Evolutionary conservation across 2,329 filamentous ascomycete species (phyloP), one percentile per base, ranked within the genome.

Genomic region (Fusarium sp.): DNA sequence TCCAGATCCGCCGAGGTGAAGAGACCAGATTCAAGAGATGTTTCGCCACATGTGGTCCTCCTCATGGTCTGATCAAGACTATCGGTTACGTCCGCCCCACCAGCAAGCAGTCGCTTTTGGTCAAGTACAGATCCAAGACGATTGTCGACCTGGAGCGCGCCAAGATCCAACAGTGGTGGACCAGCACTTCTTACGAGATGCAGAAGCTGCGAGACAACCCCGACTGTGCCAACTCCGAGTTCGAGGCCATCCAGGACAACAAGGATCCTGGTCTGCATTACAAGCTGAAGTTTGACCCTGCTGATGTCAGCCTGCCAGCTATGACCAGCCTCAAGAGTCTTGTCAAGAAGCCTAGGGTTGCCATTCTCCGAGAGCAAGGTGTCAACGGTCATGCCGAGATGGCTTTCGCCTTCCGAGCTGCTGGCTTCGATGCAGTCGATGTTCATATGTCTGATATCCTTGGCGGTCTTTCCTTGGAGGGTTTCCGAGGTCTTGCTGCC

Each of bases 331-430:
- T 80, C 77, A 80, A 83, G 69, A 78, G 79, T 71, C 67, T 85
- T 55, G 87, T 93, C 82, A 86, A 70, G 85, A 84, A 77, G 75
- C 80, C 83, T 90, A 93, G 65, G 74, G 94, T 99, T 25, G 96
- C 96, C 45, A 97, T 99, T 74, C 89, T 99, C 24, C 88, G 96
- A 77, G 96, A 98, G 80, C 94, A 98, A 80, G 96, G 96, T 79
- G 93, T 97, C 72, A 98, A 99, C 82, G 93, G 94, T 44, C 90
- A 98, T 75, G 91, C 94, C n/a, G 96, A 99, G 80, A 97, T 99
- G 93, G 96, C 96, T 2, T 98, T 97, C 77, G 94, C 94, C 51
- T 98, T 98, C 86, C 90, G 92, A 71, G 90, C 90, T 38, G 95
- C 96, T 45, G 95, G 95, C 40, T 98, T 98, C 83, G 91, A 94